Base-by-base conservation (phyloP, 2,329 filamentous ascomycete genomes). In the Aureobasidium uvarum region DNA sequence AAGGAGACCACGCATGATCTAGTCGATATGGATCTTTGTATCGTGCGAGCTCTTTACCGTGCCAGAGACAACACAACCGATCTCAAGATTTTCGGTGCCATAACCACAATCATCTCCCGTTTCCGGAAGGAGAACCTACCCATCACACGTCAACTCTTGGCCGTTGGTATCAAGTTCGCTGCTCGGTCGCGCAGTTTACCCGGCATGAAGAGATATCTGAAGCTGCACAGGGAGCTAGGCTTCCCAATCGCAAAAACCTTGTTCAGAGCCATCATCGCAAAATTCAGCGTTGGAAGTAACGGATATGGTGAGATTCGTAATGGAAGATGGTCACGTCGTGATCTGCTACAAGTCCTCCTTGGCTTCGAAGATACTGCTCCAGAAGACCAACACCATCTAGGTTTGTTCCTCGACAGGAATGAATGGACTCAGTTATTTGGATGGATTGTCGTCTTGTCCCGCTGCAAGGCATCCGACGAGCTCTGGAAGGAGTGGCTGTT, bases 301-400 rank as follows among this genome's bases (percentile, higher is more conserved):
- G 75, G 75, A 3, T 66, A 74, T 18, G 75, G 75, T 28, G 75
- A 77, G 67, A 75, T 77, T 20, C 69, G 75, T 0, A 77, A 77
- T 46, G 75, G 75, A 2, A 70, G 74, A 13, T 77, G 75, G 75
- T 69, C 67, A 46, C 68, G 71, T 56, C 43, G 66, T 5, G 73
- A 77, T n/a, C 70, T 77, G 8, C 59, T 74, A 33, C 71, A 76
- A 66, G 74, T 77, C 3, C 68, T 77, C 18, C 70, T 69, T 5
- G 75, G 75, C 0, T 77, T 76, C 55, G 69, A 74, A 18, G 72
- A 72, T 41, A 67, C 74, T 14, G 69, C 72, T n/a, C 51, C 62
- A 6, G 69, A 70, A 5, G 39, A 75, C 54, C 68, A 74, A 59
- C 73, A 72, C 51, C 74, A 76, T 60, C 69, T 77, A 16, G 74